Base-by-base conservation (phyloP, 1,284 basidiomycete species). In the Heliocybe sulcata region DNA sequence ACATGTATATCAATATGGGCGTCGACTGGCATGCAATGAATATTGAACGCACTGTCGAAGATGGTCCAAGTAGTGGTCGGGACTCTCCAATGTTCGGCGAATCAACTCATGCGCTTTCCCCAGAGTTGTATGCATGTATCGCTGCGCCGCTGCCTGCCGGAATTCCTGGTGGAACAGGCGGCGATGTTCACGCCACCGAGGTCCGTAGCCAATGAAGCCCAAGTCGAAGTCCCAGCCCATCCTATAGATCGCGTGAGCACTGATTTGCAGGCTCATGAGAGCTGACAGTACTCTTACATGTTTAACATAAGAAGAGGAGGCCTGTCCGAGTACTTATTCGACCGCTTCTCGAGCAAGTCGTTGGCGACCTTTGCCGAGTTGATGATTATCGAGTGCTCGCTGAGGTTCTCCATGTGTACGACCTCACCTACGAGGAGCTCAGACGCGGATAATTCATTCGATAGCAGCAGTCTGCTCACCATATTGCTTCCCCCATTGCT, bases 241-340 rank as follows among this genome's bases (percentile, higher is more conserved):
- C 20, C 48, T 50, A 16, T 10, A 25, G 42, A 16, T 10, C 29
- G 29, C 12, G 29, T 31, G 29, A 31, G 12, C 12, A 31, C 6
- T 31, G 12, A 12, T 6, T 6, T 31, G 29, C 12, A 31, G n/a
- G 29, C 29, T 6, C 29, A 31, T 12, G 12, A 31, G 12, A 31
- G 29, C n/a, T n/a, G 29, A 12, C 29, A 12, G 12, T 12, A 45
- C 4, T 4, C 42, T 45, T 16, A 45, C 42, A 45, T 19, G n/a
- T 45, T 25, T 10, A 25, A 20, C 42, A 45, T 45, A 10, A 20
- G n/a, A 20, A 19, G 19, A 4, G 23, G n/a, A 6, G 23, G n/a
- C 61, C 61, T 48, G 31, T 63, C 63, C 9, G 63, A 64, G 47
- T 64, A 64, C 22, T 63, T 61, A 4, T 59, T 54, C 9, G 63